phyloP scores from a whole-genome alignment of 2,329 filamentous ascomycete genomes.

The Fusarium sublunatum region DNA sequence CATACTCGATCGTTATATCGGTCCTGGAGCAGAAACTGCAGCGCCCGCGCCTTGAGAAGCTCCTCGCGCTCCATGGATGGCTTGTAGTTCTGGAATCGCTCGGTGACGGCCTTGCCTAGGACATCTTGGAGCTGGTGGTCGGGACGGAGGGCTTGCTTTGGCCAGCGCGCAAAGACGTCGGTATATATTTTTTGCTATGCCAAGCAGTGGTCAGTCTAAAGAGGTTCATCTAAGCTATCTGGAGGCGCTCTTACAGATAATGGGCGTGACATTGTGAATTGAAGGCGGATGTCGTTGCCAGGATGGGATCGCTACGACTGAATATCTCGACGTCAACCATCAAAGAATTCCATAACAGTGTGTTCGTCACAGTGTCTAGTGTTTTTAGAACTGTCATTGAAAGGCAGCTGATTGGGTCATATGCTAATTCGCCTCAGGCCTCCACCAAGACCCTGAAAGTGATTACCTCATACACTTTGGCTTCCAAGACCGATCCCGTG shows the following conservation, averaged over 20 bases:
- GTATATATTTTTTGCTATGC: slow-evolving; percentile 52
- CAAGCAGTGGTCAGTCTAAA: background rate
- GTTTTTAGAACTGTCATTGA: slow-evolving; percentile 10
- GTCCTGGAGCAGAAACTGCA: slow-evolving; percentile 69
- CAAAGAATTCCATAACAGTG: slow-evolving; percentile 44
- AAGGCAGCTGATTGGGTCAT: slow-evolving; percentile 37
- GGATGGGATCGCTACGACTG: slow-evolving; percentile 3
- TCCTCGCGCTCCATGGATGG: slow-evolving; percentile 60
- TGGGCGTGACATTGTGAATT: slow-evolving; percentile 50
- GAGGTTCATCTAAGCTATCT: background rate
- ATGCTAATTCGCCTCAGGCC: slow-evolving; percentile 30
- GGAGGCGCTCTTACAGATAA: slow-evolving; percentile 44
- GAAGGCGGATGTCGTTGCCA: slow-evolving; percentile 17
- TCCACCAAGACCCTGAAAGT: slow-evolving; percentile 32
- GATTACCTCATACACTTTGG: slow-evolving; percentile 30
- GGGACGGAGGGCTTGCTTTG: slow-evolving; percentile 71
- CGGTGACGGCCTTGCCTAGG: slow-evolving; percentile 54
- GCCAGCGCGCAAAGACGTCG: slow-evolving; percentile 65
- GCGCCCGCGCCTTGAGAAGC: slow-evolving; percentile 67
- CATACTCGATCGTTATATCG: slow-evolving; percentile 67
- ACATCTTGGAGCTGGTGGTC: slow-evolving; percentile 71
- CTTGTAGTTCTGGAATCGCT: slow-evolving; percentile 50
- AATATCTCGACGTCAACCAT: slow-evolving; percentile 45
- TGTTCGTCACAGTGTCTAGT: background rate
- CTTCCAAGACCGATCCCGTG: slow-evolving; percentile 23